Base-by-base conservation (phyloP, 108 stramenopile genomes). In the Phaeodactylum tricornutum region DNA sequence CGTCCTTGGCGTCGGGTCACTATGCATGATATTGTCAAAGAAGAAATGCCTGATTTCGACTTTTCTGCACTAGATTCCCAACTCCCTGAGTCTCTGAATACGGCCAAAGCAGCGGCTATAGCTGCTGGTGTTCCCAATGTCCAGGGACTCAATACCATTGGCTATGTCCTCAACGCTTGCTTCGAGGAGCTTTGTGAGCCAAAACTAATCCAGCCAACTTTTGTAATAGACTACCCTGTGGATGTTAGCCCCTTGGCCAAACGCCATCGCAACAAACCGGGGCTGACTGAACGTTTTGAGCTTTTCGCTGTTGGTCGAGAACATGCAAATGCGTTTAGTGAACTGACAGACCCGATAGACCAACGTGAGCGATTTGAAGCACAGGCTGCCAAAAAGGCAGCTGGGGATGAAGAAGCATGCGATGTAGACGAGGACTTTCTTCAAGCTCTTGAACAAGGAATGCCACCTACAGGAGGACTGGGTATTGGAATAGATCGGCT, bases 401-500 rank as follows among this genome's bases (percentile, higher is more conserved):
- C 87, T 6, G 96, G 94, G 15, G 96, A 97, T 53, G 96, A 95
- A 47, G 98, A 99, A 59, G 96, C 96, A 7, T 95, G 94, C 52
- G 94, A 75, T 48, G 94, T 98, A 0, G 98, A 99, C 53, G 96
- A 97, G 73, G 95, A 96, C 29, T 99, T 98, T 66, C 47, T 97
- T 43, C 45, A 61, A 27, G 98, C 98, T 0, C 68, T 99, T 47
- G 96, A 97, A 62, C 87, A 88, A 35, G 98, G 98, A 27, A 88
- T 99, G 92, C 98, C 98, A 6, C 98, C 98, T 20, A 97, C 98
- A 0, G 98, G 88, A 24, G 98, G 98, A 32, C 66, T 96, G 29
- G 98, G 98, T 8, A 96, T 99, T 57, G 98, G 98, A 17, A 92
- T 99, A 55, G 98, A 99, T 63, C 87, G 98, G 26, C 66, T 87